Base-by-base conservation (phyloP, 2,329 filamentous ascomycete species). In the Ceratocystis colombiana region DNA sequence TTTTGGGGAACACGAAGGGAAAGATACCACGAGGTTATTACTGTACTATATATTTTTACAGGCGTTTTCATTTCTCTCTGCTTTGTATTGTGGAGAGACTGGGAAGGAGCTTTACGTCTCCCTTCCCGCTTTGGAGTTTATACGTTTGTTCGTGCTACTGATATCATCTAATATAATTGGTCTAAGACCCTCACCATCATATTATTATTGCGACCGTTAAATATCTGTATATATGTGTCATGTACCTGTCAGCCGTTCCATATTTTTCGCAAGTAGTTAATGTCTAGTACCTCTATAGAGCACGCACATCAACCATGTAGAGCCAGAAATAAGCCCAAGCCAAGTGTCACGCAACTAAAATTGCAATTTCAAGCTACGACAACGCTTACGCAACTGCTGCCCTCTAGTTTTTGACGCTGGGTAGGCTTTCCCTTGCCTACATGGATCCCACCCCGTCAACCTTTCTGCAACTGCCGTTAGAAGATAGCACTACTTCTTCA, bases 21-120 rank as follows among this genome's bases (percentile, higher is more conserved):
- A 37, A 59, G 55, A 59, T 59, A 59, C 55, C 55, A 59, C 55
- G n/a, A 17, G 55, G 55, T 30, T 59, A 59, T 59, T 33, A 59
- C 55, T 59, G 55, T 59, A 59, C 33, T 59, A 59, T n/a, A 20
- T 37, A 59, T 59, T 5, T 41, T 8, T 33, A 10, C 55, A 59
- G 15, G 55, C 55, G 28, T 59, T 59, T 59, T 8, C 20, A 22
- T 20, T 57, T 33, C 30, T n/a, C 17, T 57, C 15, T 57, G 7
- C 30, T 57, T 33, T 57, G 25, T 1, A 57, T 7, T 20, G 7
- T 20, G n/a, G 48, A 30, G 20, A 55, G 50, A 22, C 5, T 10
- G 50, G 50, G 4, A 17, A 30, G 25, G 22, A 59, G 55, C 28
- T 17, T 20, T 4, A 59, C 30, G 55, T 30, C n/a, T 37, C 15